These are phyloP conservation scores for Orbilia quercus DNA, from an alignment of 2,329 filamentous ascomycete genomes.

Conservation along the genomic window DNA sequence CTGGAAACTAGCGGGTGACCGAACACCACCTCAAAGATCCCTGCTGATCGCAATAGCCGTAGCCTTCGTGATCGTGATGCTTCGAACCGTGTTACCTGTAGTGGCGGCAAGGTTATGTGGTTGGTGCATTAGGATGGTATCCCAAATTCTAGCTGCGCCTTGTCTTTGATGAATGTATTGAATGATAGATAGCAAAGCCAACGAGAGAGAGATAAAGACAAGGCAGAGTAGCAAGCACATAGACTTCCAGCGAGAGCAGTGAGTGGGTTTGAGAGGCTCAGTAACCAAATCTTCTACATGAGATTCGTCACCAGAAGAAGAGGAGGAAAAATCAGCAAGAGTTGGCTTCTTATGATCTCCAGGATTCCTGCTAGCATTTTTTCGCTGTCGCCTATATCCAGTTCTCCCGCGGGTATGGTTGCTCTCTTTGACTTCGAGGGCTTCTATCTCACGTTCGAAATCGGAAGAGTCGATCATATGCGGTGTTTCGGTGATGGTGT, in stretches of 20 bases:
- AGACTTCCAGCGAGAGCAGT: neutral
- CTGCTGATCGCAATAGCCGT: constrained; percentile 3
- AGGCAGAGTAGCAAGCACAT: neutral
- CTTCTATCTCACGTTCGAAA: constrained; percentile 25
- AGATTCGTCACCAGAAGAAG: neutral
- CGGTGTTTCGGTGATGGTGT: no score
- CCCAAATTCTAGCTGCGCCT: constrained; percentile 18
- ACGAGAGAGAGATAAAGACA: neutral
- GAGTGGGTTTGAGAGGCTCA: neutral
- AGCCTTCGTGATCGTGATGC: neutral
- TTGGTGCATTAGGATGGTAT: constrained; percentile 18
- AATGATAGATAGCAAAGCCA: neutral
- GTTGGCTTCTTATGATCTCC: no score
- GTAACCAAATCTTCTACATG: neutral
- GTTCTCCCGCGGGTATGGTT: neutral
- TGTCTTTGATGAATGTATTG: constrained; percentile 29
- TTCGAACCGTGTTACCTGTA: neutral
- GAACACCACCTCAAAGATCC: neutral
- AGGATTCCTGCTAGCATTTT: constrained; percentile 1
- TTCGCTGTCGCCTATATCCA: neutral
- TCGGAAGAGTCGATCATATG: constrained; percentile 19
- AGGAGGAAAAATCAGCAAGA: no score
- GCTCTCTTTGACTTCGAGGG: neutral
- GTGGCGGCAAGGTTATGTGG: neutral
- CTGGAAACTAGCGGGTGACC: no score